Evolutionary conservation across 441 rosid species (phyloP).

Genomic region (California macrophylla): DNA sequence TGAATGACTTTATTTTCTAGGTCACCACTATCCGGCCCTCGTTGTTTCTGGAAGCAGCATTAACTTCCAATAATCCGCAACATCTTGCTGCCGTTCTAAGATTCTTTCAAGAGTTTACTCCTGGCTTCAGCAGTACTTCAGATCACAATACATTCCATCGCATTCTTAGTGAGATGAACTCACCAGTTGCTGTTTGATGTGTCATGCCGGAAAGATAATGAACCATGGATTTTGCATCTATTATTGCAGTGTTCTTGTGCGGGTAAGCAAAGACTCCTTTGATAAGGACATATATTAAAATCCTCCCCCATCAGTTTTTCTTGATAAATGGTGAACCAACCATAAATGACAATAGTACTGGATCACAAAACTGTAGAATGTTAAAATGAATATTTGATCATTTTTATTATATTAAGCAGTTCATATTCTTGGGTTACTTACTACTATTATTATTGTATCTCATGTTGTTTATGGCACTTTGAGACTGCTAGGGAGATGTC

Average conservation of each 20-base stretch:
- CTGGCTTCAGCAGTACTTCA: constrained; percentile 53
- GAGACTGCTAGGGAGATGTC: neutral
- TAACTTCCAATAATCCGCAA: constrained; percentile 54
- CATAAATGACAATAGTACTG: neutral
- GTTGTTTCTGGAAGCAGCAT: constrained; percentile 70
- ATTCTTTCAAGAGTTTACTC: constrained; percentile 68
- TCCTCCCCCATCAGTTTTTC: neutral
- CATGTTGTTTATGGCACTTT: neutral
- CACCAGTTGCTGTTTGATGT: constrained; percentile 28
- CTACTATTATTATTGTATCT: neutral
- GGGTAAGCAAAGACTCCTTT: constrained; percentile 4
- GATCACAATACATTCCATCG: constrained; percentile 49
- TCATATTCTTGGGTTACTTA: neutral
- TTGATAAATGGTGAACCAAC: neutral
- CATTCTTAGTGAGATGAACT: constrained; percentile 57
- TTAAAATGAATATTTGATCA: neutral
- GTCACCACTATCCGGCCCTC: constrained; percentile 58
- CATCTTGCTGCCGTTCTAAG: constrained; percentile 77
- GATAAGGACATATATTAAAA: neutral
- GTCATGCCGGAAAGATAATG: neutral
- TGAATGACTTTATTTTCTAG: constrained; percentile 30
- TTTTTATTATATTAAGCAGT: neutral
- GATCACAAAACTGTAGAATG: neutral
- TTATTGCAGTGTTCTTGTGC: neutral
- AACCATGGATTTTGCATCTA: neutral